These are phyloP conservation scores for Tubosaeta sp. DNA, from an alignment of 768 basidiomycete genomes.

Conservation along the genomic window DNA sequence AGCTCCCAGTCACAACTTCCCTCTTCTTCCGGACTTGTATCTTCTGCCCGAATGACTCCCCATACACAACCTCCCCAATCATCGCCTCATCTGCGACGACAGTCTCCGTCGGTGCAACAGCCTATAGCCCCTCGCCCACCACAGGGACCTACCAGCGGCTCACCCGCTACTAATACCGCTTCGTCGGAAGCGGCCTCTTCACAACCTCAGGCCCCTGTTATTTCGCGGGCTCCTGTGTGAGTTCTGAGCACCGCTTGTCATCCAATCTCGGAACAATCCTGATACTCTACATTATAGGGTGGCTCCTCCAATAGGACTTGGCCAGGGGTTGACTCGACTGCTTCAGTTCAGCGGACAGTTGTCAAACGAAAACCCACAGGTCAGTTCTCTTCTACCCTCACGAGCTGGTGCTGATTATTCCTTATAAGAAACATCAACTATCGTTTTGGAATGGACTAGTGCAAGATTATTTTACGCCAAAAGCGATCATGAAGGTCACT, in stretches of 20 bases:
- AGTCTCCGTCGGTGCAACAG: slow-evolving; percentile 33
- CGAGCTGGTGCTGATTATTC: background rate
- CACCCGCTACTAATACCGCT: slow-evolving; percentile 21
- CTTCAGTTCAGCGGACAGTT: slow-evolving; percentile 69
- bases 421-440: slow-evolving; percentile 53
- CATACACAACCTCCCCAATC: slow-evolving; percentile 33
- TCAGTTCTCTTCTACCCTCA: slow-evolving; percentile 11
- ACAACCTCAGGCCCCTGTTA: slow-evolving; percentile 29
- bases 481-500: slow-evolving; percentile 72
- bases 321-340: slow-evolving; percentile 62
- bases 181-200: slow-evolving; percentile 29
- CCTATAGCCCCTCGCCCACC: slow-evolving; percentile 36
- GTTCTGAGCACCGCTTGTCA: slow-evolving; percentile 7
- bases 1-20: slow-evolving; percentile 33
- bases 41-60: slow-evolving; percentile 31
- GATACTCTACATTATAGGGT: slow-evolving; percentile 24
- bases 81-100: slow-evolving; percentile 31
- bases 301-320: slow-evolving; percentile 41
- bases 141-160: slow-evolving; percentile 21
- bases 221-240: slow-evolving; percentile 31
- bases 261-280: slow-evolving; percentile 6
- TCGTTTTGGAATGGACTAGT: slow-evolving; percentile 66
- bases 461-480: slow-evolving; percentile 65
- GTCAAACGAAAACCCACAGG: slow-evolving; percentile 49
- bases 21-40: slow-evolving; percentile 24